Evolutionary conservation across 306 rosid genomes (phyloP), one percentile per base, ranked within the genome.

Genomic region (Inga oerstediana): DNA sequence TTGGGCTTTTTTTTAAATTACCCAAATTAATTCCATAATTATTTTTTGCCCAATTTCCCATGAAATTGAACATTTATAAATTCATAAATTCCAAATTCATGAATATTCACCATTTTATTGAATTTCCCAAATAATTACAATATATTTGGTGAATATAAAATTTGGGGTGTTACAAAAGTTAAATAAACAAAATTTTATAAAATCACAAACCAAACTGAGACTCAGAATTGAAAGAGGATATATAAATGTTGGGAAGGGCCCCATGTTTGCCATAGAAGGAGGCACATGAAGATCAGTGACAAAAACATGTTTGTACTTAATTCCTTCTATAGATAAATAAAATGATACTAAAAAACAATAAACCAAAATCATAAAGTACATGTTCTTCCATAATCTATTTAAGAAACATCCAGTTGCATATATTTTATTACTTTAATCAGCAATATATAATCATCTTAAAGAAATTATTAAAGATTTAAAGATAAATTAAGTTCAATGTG

Each of bases 281-380:
- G 65, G 30, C 65, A 58, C 65, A 58, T 9, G 16, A 9, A 32
- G 69, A 17, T 61, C 74, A 30, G 48, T 61, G 75, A 51, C 70
- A 20, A 78, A 62, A 72, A 16, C 79, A 78, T 59, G 64, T 32
- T 22, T 10, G 30, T 35, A 71, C 72, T 59, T 22, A 77, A 70
- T 56, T 78, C n/a, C 22, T 0, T 64, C 32, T 27, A 30, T 30
- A 27, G 41, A 64, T 27, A 30, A 64, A 58, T 9, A 58, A 58
- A n/a, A n/a, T 56, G 5, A n/a, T 8, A 58, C 1, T 24, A 24
- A 24, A 22, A 2, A 9, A 24, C 68, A 24, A 24, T 61, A 7
- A 59, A 22, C 35, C 3, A 22, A 37, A 62, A 64, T 22, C 41
- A 1, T 37, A 62, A 64, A 64, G 41, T 64, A 27, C 70, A 8